phyloP scores from a whole-genome alignment of 2,329 filamentous ascomycete genomes.

The Elsinoe ampelina region DNA sequence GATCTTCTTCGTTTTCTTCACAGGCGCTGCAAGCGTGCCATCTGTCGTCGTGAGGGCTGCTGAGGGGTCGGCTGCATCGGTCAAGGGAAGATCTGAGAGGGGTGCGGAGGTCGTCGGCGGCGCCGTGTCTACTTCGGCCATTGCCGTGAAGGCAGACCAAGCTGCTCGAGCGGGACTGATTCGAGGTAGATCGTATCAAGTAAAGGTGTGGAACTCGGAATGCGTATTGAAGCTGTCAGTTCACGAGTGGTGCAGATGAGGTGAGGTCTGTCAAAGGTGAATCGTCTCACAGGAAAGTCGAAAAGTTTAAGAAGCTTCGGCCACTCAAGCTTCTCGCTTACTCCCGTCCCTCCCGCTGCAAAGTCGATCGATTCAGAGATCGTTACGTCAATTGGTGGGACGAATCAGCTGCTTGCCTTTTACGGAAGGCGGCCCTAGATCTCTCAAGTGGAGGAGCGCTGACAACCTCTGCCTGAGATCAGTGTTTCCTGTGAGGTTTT shows the following conservation, averaged over 20 bases:
- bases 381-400: slow-evolving; percentile 1
- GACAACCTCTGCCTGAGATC: background rate
- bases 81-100: background rate
- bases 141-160: background rate
- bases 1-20: slow-evolving; percentile 76
- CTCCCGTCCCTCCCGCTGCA: background rate
- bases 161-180: no score
- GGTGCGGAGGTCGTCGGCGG: background rate
- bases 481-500: background rate
- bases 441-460: background rate
- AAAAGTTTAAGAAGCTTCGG: background rate
- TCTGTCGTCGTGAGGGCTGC: slow-evolving; percentile 23
- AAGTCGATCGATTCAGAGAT: background rate
- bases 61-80: background rate
- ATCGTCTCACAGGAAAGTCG: background rate
- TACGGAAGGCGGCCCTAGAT: background rate
- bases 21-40: slow-evolving; percentile 20
- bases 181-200: background rate
- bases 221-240: background rate
- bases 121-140: slow-evolving; percentile 10
- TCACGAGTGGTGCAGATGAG: background rate
- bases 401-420: slow-evolving; percentile 1
- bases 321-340: background rate
- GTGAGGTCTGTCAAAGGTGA: background rate
- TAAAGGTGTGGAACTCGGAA: background rate